Evolutionary conservation across 208 protist species (phyloP), one percentile per base, ranked within the genome.

Genomic region (Trypanosoma vivax): DNA sequence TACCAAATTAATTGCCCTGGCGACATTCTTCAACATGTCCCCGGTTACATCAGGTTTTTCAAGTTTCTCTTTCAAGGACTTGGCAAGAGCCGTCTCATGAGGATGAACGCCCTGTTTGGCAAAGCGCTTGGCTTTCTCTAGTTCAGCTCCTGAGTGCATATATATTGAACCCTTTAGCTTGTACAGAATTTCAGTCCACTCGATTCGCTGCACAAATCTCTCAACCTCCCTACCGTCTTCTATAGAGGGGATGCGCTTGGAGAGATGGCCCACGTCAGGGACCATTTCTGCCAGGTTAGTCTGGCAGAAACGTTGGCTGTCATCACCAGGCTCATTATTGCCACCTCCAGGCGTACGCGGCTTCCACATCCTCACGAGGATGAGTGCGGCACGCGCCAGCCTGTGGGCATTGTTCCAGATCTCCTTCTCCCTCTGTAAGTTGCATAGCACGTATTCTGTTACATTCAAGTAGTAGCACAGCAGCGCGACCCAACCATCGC

Each of bases 381-480:
- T 70, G 30, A 28, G 34, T 47, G 14, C 21, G 25, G 2, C 31
- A 52, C 14, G 54, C 55, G 72, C 43, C 11, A 31, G 10, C 6
- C 35, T 41, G 21, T 61, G 43, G 11, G 5, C 25, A 13, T 73
- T n/a, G 31, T 43, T 31, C 2, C 46, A 18, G 5, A 56, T 40
- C 5, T 5, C 21, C 28, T 51, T 28, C 14, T 53, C 50, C 6
- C 21, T 27, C 27, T 73, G 33, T 3, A 39, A 13, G 13, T 37
- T 21, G 6, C 49, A 10, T 10, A 52, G 10, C 1, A 35, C 13
- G 31, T 46, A 35, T 19, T 5, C 3, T n/a, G 19, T 50, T 9
- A 49, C 24, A 25, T 4, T 2, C 13, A 50, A 13, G 24, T 58
- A 30, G 40, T 58, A 54, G 27, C 50, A 47, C 25, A 65, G 70